Evolutionary conservation across 768 basidiomycete species (phyloP).

Genomic region (Sarcomyxa edulis): DNA sequence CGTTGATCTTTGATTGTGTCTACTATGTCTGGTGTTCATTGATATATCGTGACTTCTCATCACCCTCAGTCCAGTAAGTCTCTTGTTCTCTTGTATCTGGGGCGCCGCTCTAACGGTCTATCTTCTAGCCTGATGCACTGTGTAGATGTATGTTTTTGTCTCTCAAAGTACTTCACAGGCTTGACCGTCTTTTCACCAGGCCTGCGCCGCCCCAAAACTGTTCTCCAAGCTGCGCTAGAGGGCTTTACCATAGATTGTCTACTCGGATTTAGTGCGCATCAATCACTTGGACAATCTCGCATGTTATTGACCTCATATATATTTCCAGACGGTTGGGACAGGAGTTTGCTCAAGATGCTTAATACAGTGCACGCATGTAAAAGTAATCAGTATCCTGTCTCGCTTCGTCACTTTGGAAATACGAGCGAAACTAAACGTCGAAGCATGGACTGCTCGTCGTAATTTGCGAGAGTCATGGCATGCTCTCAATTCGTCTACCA

Average conservation of each 20-base stretch:
- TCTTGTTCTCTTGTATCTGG: neutral
- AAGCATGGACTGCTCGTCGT: neutral
- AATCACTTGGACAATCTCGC: too few species aligned
- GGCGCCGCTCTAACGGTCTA: constrained; percentile 7
- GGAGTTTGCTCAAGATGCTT: too few species aligned
- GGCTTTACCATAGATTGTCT: too few species aligned
- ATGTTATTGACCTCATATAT: too few species aligned
- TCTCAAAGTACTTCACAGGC: constrained; percentile 26
- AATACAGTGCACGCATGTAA: too few species aligned
- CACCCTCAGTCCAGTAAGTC: constrained; percentile 60
- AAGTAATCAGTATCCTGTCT: too few species aligned
- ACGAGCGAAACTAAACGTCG: constrained; percentile 7
- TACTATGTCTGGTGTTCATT: constrained; percentile 8
- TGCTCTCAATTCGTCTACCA: constrained; percentile 2
- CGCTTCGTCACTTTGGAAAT: too few species aligned
- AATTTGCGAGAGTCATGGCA: constrained; percentile 1
- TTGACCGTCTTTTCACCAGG: constrained; percentile 19
- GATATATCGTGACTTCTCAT: neutral
- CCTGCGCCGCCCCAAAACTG: constrained; percentile 69
- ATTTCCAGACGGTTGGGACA: too few species aligned
- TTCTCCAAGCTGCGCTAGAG: constrained; percentile 70
- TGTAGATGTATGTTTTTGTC: constrained; percentile 59
- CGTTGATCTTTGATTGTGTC: constrained; percentile 11
- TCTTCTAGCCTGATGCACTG: constrained; percentile 83
- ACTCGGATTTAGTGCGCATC: too few species aligned